Conservation (phyloP, 2,329 filamentous ascomycete species). For the Neofusicoccum kwambonambiense region DNA sequence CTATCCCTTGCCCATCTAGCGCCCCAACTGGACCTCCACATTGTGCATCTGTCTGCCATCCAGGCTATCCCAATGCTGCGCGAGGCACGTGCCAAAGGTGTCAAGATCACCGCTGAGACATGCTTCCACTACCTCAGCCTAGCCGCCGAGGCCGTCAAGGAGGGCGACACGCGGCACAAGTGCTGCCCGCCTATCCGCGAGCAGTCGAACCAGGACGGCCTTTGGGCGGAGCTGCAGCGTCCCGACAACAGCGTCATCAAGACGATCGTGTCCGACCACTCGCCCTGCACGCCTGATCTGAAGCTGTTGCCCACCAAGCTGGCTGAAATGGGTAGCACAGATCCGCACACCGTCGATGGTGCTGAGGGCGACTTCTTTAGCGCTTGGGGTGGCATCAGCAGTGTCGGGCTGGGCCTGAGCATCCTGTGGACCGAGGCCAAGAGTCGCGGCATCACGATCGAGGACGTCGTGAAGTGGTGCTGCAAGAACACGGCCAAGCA, state of each 20-base stretch:
- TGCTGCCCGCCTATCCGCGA: conserved; percentile 91
- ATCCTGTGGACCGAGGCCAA: conserved; percentile 81
- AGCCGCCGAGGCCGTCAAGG: conserved; percentile 74
- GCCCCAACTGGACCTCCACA: conserved; percentile 81
- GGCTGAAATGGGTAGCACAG: conserved; percentile 44
- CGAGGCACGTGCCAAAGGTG: conserved; percentile 67
- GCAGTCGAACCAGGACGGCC: conserved; percentile 74
- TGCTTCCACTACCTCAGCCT: conserved; percentile 94
- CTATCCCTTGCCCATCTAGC: conserved; percentile 76
- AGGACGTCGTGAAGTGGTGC: conserved; percentile 84
- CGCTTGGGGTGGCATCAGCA: conserved; percentile 95
- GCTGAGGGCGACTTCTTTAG: conserved; percentile 82
- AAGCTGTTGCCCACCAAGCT: conserved; percentile 79
- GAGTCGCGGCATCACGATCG: conserved; percentile 57
- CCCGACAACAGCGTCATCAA: conserved; percentile 71
- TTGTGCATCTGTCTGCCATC: conserved; percentile 88
- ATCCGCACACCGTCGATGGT: conserved; percentile 31
- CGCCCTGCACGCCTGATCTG: conserved; percentile 89
- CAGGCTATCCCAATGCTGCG: conserved; percentile 81
- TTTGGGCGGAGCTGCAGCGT: conserved; percentile 76
- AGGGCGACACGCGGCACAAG: conserved; percentile 89
- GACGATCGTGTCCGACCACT: conserved; percentile 94
- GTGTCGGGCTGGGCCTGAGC: conserved; percentile 85
- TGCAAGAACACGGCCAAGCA: conserved; percentile 83
- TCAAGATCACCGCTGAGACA: conserved; percentile 90